These are phyloP conservation scores for Hyphopichia wangnamkhiaoensis DNA, from an alignment of 1,139 yeast genomes.

Conservation along the genomic window DNA sequence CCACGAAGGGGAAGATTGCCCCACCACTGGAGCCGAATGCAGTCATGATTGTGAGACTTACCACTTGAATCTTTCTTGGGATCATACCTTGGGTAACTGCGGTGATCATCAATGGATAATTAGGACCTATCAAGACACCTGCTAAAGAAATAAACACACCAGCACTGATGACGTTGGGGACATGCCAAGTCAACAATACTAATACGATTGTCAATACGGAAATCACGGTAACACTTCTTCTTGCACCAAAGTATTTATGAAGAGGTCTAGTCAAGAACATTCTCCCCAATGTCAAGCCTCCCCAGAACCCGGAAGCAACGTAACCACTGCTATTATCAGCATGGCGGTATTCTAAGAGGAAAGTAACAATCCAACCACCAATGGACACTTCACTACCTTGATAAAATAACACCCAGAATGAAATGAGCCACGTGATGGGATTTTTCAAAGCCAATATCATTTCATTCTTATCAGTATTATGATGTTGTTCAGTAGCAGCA, in stretches of 20 bases:
- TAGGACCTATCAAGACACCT: conserved; percentile 56
- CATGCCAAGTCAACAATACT: conserved; percentile 48
- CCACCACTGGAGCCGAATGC: conserved; percentile 67
- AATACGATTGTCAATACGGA: conserved; percentile 33
- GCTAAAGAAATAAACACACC: conserved; percentile 48
- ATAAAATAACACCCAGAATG: conserved; percentile 57
- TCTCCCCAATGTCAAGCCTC: conserved; percentile 65
- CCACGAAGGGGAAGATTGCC: conserved; percentile 56
- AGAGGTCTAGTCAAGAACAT: conserved; percentile 45
- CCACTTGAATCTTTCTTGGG: conserved; percentile 56
- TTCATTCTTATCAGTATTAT: not conserved
- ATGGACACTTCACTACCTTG: conserved; percentile 70
- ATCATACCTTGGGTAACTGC: conserved; percentile 41
- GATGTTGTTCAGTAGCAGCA: not conserved
- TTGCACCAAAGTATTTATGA: conserved; percentile 47
- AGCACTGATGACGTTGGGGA: conserved; percentile 41
- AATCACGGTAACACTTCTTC: conserved; percentile 45
- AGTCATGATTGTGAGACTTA: conserved; percentile 54
- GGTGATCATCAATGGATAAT: conserved; percentile 55
- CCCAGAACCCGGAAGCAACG: conserved; percentile 74
- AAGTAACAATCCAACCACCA: conserved; percentile 75
- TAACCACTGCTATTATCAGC: conserved; percentile 56
- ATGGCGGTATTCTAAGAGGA: conserved; percentile 54
- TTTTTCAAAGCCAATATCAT: conserved; percentile 38
- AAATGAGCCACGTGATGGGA: conserved; percentile 53